Base-by-base conservation (phyloP, 2,329 filamentous ascomycete genomes). In the Paraconiothyrium brasiliense region DNA sequence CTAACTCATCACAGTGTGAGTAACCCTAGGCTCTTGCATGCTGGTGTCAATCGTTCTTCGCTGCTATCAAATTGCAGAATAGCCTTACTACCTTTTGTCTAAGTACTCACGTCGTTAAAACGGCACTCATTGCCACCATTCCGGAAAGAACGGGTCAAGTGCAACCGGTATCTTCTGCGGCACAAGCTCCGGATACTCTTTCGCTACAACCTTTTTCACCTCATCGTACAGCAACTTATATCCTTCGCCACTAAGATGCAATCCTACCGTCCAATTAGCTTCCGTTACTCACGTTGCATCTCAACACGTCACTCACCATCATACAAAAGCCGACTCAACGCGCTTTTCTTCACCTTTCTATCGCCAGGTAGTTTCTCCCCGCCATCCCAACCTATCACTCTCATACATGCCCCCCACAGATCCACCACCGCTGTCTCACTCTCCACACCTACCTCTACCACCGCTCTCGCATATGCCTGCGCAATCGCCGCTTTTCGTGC, bases 71-170 rank as follows among this genome's bases (percentile, higher is more conserved):
- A 4, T 30, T 30, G 27, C 27, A 30, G 6, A 6, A 6, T 6
- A 30, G 39, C 16, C 7, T 1, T 41, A 16, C 39, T n/a, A 13
- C n/a, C n/a, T 39, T 39, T 5, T 41, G 14, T 41, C 5, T 2
- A 5, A 41, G 7, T 7, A 7, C 39, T 7, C 5, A 8, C 8
- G 7, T n/a, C n/a, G 14, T 20, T 6, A 2, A 39, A 1, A 14
- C 4, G 10, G 6, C 8, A 22, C 20, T 48, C 46, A 30, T 11
- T 48, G 11, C 24, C 9, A 60, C 54, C 59, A 58, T 35, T 62
- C 57, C 11, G 54, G 54, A 22, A 62, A 65, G 30, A 65, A 58
- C 8, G 57, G 60, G n/a, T 65, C 57, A 14, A 65, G 50, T 37
- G 62, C 62, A 41, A 65, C 50, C 10, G 57, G 58, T 35, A 63